A percentile compares a stretch with the other conserved stretches of the same genome.
Conservation (phyloP, 768 basidiomycete genomes). For the Floccularia luteovirens region DNA sequence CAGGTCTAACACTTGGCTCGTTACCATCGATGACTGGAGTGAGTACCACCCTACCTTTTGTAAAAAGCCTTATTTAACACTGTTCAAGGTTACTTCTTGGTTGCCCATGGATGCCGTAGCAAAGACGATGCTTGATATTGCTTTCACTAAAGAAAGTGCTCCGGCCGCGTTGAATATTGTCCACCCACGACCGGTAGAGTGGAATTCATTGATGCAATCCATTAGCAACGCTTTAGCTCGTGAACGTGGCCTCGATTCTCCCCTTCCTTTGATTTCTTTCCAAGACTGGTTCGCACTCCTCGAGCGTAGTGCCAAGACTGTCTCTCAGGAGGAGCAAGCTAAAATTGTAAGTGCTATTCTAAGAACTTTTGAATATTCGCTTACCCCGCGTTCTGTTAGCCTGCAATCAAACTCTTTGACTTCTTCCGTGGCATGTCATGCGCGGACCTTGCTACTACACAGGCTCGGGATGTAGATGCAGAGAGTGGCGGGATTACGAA, state of each 20-base stretch:
- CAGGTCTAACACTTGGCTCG: slow-evolving; percentile 16
- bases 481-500: not conserved
- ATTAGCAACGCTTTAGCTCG: slow-evolving; percentile 13
- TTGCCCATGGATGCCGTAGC: slow-evolving; percentile 32
- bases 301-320: slow-evolving; percentile 6
- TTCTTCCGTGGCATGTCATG: slow-evolving; percentile 18
- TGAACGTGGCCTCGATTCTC: not conserved
- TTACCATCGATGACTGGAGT: not conserved
- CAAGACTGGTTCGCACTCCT: slow-evolving; percentile 10
- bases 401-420: slow-evolving; percentile 24
- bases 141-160: slow-evolving; percentile 12
- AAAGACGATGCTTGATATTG: slow-evolving; percentile 19
- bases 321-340: slow-evolving; percentile 1
- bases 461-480: not conserved
- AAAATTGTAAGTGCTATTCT: slow-evolving; percentile 5
- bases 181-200: slow-evolving; percentile 26
- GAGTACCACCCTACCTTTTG: not conserved
- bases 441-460: slow-evolving; percentile 7
- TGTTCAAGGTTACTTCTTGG: slow-evolving; percentile 29
- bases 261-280: slow-evolving; percentile 21
- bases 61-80: not conserved
- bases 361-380: not conserved
- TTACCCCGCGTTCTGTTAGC: slow-evolving; percentile 10
- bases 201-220: slow-evolving; percentile 18
- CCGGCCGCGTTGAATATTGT: slow-evolving; percentile 24